Base-by-base conservation (phyloP, 2,329 filamentous ascomycete species). In the Botrytis pseudocinerea region DNA sequence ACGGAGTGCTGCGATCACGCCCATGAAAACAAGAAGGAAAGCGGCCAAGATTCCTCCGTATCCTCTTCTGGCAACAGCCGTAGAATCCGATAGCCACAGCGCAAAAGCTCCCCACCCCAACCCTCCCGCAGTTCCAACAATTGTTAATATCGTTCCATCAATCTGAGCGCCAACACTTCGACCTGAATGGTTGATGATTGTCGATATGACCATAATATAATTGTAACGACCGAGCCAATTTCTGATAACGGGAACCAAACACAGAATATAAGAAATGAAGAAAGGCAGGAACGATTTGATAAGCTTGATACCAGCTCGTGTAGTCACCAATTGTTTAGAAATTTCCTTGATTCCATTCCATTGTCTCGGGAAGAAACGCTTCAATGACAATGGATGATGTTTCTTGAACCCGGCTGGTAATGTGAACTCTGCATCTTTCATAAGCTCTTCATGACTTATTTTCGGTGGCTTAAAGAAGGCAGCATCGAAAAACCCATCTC, bases 161-260 rank as follows among this genome's bases (percentile, higher is more conserved):
- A 90, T 79, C 76, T 90, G 88, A 20, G 87, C 85, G 9, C 88
- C 88, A 69, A 89, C 77, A 1, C 86, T 85, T 54, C 88, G 83
- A 35, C 85, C 87, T 4, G 88, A 83, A 76, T 90, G 88, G 73
- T 89, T 90, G 62, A 90, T 76, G 32, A 89, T 84, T n/a, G 85
- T 82, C 3, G 88, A 89, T 65, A 90, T 79, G 6, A 83, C 85
- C 82, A 88, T 86, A 74, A 90, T 84, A 76, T 89, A 89, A 75
- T 83, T 83, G 76, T 88, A 87, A 25, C 81, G 82, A 2, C 88
- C 88, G 6, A 90, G 81, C 83, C 84, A 87, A n/a, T 79, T 73
- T n/a, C 82, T 82, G 7, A 85, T 82, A 4, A 77, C 77, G 1
- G 86, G 86, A 8, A 89, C 78, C 3, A 90, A 84, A 75, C 88